Conservation (phyloP, 176 grass and related monocot genomes). For the Pontederia crassipes region DNA sequence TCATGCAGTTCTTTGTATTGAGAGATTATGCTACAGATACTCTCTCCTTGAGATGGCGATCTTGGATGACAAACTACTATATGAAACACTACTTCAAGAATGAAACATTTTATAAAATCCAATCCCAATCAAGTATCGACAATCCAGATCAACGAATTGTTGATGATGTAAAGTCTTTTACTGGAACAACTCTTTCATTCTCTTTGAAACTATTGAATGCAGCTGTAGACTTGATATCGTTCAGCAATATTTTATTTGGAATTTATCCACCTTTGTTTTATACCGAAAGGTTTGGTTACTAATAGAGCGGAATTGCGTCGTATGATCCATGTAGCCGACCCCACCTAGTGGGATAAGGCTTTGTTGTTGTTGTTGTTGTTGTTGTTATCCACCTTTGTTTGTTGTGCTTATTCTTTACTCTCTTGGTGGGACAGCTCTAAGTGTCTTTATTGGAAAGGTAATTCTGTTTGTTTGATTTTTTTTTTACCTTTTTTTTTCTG, state of each 20-base stretch:
- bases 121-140: slow-evolving; percentile 87
- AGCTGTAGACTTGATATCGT: slow-evolving; percentile 87
- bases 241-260: slow-evolving; percentile 94
- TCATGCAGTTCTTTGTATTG: slow-evolving; percentile 84
- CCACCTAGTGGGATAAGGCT: no score
- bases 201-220: slow-evolving; percentile 83
- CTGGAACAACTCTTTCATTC: slow-evolving; percentile 79
- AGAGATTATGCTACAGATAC: slow-evolving; percentile 95
- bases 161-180: slow-evolving; percentile 87
- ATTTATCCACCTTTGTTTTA: slow-evolving; percentile 96
- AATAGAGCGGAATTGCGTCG: no score
- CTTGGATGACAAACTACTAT: slow-evolving; percentile 98
- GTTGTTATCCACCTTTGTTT: slow-evolving; percentile 93
- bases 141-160: slow-evolving; percentile 96
- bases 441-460: slow-evolving; percentile 92
- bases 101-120: slow-evolving; percentile 82
- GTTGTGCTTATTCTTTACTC: slow-evolving; percentile 89
- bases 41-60: slow-evolving; percentile 94
- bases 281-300: no score
- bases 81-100: slow-evolving; percentile 91
- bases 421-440: slow-evolving; percentile 81
- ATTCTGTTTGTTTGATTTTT: slow-evolving; percentile 6
- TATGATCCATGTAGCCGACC: no score
- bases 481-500: background rate
- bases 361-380: no score